phyloP scores from a whole-genome alignment of 805 yeast genomes.

The Starmerella davenportii region DNA sequence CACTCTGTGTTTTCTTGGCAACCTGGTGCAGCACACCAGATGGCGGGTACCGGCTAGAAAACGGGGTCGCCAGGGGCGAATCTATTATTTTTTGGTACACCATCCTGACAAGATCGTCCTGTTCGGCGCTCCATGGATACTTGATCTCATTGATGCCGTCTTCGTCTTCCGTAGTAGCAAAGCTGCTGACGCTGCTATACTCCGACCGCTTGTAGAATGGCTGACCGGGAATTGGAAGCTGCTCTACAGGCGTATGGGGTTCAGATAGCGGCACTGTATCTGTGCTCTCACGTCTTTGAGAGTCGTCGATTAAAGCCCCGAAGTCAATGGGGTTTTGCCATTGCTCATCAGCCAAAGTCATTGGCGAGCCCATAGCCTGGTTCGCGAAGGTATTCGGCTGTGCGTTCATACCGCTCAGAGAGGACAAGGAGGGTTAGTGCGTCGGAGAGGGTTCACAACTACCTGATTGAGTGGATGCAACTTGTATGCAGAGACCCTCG shows the following conservation, averaged over 20 bases:
- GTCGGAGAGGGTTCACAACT: too few relatives aligned
- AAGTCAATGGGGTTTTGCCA: neutral
- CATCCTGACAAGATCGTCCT: conserved; percentile 30
- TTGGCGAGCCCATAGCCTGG: neutral
- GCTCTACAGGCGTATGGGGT: conserved; percentile 18
- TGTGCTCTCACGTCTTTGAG: neutral
- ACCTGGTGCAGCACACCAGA: conserved; percentile 45
- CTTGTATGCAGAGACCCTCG: neutral
- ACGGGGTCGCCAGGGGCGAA: conserved; percentile 51
- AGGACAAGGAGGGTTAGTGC: neutral
- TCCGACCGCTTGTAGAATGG: neutral
- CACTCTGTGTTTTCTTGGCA: conserved; percentile 35
- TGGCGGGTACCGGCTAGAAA: conserved; percentile 47
- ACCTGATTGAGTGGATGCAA: neutral
- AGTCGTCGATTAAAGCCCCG: neutral
- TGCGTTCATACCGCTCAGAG: neutral
- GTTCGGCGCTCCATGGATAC: conserved; percentile 19
- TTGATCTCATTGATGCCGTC: conserved; percentile 9
- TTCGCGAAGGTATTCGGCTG: neutral
- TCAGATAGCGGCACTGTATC: conserved; percentile 3
- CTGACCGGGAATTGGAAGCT: conserved; percentile 9
- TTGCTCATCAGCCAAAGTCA: neutral
- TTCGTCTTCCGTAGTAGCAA: conserved; percentile 20
- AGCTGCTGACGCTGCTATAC: conserved; percentile 19
- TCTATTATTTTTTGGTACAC: conserved; percentile 33